Evolutionary conservation across 2,329 filamentous ascomycete genomes (phyloP), one percentile per base, ranked within the genome.

Genomic region (Clonostachys rosea): DNA sequence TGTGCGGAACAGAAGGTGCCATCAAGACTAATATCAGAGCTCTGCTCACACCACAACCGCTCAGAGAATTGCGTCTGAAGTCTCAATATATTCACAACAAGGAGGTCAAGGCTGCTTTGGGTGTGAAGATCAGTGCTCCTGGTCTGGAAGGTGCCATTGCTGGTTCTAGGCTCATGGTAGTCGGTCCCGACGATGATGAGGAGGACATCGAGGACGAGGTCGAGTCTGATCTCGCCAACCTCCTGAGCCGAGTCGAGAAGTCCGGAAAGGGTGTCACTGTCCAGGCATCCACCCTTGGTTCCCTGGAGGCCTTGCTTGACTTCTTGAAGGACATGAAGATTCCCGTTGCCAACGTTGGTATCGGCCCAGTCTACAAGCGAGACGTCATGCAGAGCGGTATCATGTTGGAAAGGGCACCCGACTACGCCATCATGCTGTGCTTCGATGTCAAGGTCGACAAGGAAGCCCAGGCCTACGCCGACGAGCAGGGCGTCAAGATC

Each of bases 401-500:
- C 56, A 99, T 99, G 94, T 68, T 97, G 60, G 94, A 99, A 70
- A 97, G 96, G 74, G 81, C 86, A 14, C 90, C 90, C 55, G 91
- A 99, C 64, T 95, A 86, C 58, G 94, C 94, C n/a, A 89, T 97
- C 64, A 99, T 99, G 94, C 84, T 99, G 44, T 97, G 94, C 68
- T 99, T 99, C 78, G 95, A 99, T 66, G 94, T 99, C 71, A 97
- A 96, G 75, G 89, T 99, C 14, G 94, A 99, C 72, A 97, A 96
- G 69, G 94, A 99, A 64, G 94, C 94, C 1, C 84, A 87, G 55
- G 78, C 81, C 10, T 95, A 97, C 59, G 94, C 94, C 11, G 90
- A 96, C 16, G 91, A 97, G 48, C 84, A 95, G 52, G 91, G 91
- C 45, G 89, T 99, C 72, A 97, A 95, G 76, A 89, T 99, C 59